Conservation (phyloP, 73 alveolate genomes). For the Paramecium biaurelia region DNA sequence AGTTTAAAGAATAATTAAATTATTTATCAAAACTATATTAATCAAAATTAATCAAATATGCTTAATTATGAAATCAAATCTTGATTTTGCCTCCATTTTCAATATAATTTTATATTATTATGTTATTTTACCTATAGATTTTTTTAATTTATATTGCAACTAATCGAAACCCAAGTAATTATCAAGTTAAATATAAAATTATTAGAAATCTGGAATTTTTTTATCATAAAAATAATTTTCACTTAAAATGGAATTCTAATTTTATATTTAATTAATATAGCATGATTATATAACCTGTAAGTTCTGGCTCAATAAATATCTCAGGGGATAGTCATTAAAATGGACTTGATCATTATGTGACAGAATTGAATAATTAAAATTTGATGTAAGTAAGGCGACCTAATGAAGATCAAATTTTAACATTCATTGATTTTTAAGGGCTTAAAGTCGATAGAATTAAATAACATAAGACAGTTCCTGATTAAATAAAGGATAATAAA, state of each 20-base stretch:
- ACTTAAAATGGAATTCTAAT: neutral
- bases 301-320: neutral
- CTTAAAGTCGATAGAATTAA: neutral
- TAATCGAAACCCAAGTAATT: neutral
- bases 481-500: neutral
- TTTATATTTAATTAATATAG: neutral
- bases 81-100: no score
- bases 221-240: neutral
- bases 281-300: neutral
- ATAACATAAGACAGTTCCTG: neutral
- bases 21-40: no score
- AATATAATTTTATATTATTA: neutral
- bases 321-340: neutral
- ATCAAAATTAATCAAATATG: no score
- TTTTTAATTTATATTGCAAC: no score
- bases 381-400: conserved; percentile 31
- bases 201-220: neutral
- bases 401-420: conserved; percentile 21
- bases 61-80: no score
- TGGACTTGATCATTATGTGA: conserved; percentile 23
- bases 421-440: neutral
- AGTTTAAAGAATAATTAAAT: neutral
- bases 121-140: no score
- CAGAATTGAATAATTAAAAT: conserved; percentile 15
- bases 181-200: neutral